phyloP scores from a whole-genome alignment of 768 basidiomycete species.

The Pulveroboletus sp. region DNA sequence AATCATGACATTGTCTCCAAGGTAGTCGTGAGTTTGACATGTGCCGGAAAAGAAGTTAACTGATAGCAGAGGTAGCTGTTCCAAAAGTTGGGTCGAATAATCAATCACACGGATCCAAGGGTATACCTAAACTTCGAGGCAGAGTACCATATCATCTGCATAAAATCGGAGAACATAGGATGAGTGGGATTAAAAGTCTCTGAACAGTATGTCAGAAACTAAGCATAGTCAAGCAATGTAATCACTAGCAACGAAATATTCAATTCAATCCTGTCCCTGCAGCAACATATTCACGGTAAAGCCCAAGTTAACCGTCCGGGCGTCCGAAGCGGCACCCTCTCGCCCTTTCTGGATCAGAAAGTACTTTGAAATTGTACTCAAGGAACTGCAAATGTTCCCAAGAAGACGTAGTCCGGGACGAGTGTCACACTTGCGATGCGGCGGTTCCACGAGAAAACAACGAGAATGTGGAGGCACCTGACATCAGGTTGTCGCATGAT shows the following conservation, averaged over 20 bases:
- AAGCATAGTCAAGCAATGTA: neutral
- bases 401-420: neutral
- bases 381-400: neutral
- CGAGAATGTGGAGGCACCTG: too few species aligned
- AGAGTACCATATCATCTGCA: slow-evolving; percentile 64
- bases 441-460: slow-evolving; percentile 4
- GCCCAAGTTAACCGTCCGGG: slow-evolving; percentile 41
- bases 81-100: slow-evolving; percentile 43
- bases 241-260: slow-evolving; percentile 37
- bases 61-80: slow-evolving; percentile 49
- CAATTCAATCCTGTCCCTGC: slow-evolving; percentile 51
- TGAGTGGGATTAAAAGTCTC: slow-evolving; percentile 37
- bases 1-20: slow-evolving; percentile 12
- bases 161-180: slow-evolving; percentile 52
- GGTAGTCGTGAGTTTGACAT: slow-evolving; percentile 2
- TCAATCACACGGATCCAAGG: slow-evolving; percentile 42
- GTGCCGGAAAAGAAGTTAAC: slow-evolving; percentile 24
- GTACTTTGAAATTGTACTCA: neutral
- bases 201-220: slow-evolving; percentile 8
- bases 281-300: slow-evolving; percentile 54
- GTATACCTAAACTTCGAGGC: slow-evolving; percentile 59
- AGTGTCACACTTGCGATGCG: slow-evolving; percentile 7
- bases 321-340: slow-evolving; percentile 45
- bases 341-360: slow-evolving; percentile 46
- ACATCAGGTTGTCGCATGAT: too few species aligned